Evolutionary conservation across 2,329 filamentous ascomycete species (phyloP), one percentile per base, ranked within the genome.

Genomic region (Plenodomus tracheiphilus): DNA sequence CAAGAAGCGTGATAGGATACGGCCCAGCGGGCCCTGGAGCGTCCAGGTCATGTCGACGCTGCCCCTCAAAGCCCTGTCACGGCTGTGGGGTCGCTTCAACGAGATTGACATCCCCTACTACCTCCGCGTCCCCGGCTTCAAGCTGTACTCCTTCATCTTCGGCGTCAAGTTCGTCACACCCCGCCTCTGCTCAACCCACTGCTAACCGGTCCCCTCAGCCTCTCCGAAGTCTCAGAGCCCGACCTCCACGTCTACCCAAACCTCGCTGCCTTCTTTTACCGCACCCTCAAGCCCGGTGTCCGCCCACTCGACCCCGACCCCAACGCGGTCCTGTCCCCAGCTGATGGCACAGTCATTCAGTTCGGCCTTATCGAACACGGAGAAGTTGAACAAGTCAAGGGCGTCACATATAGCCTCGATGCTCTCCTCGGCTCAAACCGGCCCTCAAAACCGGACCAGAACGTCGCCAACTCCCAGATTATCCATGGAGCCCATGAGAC

Each of bases 381-480:
- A 40, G 91, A 97, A 66, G 95, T 99, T 37, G 94, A 99, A 72
- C 94, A 99, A 75, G 93, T 99, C 56, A 99, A 99, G 75, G 94
- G 94, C 51, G 94, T 99, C 81, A 99, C 94, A 1, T 99, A 99
- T 75, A 96, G 87, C 59, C 83, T 99, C 46, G 94, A 99, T 69
- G 92, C 94, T 7, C 81, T 99, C 1, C 81, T 99, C 2, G 94
- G 94, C 43, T 73, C 73, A 41, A 58, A 57, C 28, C 61, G 62
- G 17, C 71, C 58, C 49, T 72, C 69, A 2, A 64, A 50, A 53
- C 85, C 83, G 56, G 78, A 79, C 53, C 64, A 54, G 28, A 59
- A 58, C 34, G 42, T 59, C 13, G 58, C 52, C 21, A 53, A 64
- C 54, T 56, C 59, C 4, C 54, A 66, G 34, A 44, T 59, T 13